Conservation (phyloP, 192 early-diverging fungal species). For the Coemansia sp. region DNA sequence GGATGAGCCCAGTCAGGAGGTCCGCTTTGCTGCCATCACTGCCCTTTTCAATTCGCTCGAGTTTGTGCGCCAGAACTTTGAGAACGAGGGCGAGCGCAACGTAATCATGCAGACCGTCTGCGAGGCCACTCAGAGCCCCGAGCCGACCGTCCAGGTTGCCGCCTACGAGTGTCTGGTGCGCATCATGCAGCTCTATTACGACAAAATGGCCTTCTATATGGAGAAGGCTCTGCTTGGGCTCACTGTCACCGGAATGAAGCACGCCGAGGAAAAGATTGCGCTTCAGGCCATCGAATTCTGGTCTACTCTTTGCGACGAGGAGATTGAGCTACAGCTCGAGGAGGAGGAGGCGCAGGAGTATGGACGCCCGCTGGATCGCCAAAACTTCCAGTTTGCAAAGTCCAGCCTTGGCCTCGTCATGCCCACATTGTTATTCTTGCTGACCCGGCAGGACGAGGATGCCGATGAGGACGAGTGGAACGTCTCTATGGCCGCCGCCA, state of each 20-base stretch:
- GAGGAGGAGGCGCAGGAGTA: constrained; percentile 58
- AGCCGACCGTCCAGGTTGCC: constrained; percentile 74
- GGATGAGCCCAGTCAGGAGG: constrained; percentile 84
- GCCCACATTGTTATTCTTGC: constrained; percentile 78
- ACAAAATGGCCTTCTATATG: constrained; percentile 96
- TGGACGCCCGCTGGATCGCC: constrained; percentile 52
- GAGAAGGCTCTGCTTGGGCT: constrained; percentile 91
- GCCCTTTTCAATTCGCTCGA: constrained; percentile 94
- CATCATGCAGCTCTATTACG: constrained; percentile 97
- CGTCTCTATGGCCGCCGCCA: constrained; percentile 95
- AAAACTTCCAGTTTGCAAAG: constrained; percentile 76
- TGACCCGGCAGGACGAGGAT: constrained; percentile 97
- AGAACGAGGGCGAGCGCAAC: constrained; percentile 91
- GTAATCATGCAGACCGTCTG: constrained; percentile 99
- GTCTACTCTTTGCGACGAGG: constrained; percentile 97
- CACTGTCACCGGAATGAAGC: constrained; percentile 89
- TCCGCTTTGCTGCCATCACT: constrained; percentile 82
- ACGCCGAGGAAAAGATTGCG: constrained; percentile 83
- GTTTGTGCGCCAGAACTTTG: constrained; percentile 94
- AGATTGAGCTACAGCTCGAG: constrained; percentile 72
- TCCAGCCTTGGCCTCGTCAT: constrained; percentile 76
- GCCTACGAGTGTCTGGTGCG: constrained; percentile 96
- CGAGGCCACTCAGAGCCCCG: constrained; percentile 83
- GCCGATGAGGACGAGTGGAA: constrained; percentile 99
- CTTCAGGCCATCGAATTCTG: constrained; percentile 99